Evolutionary conservation across 2,329 filamentous ascomycete species (phyloP), one percentile per base, ranked within the genome.

Genomic region (Anthostomella pinea): DNA sequence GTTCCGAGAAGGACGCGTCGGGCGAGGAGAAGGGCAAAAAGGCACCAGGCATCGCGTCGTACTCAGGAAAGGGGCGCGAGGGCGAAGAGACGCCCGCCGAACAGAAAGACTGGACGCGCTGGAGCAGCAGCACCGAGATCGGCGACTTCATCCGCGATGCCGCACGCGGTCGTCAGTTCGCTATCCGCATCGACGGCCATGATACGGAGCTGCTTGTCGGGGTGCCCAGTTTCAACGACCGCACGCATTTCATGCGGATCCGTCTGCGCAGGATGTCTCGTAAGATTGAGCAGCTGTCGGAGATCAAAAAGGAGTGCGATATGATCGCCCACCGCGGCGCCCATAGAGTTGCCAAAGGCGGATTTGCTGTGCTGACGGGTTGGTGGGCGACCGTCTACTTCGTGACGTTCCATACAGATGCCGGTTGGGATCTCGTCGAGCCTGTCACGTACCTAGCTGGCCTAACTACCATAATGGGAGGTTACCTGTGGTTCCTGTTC

Each of bases 101-200:
- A 23, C 66, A 74, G 17, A 67, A 73, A 38, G 76, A 79, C 35
- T 93, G 91, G 68, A 87, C 95, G 3, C 81, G 88, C 19, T 96
- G 90, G 90, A 89, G 84, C 28, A 80, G 81, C 26, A 87, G 83
- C 19, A 95, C 90, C 1, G 90, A 96, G 59, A 85, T 96, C 20
- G 90, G 90, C 8, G 90, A 95, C 64, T 96, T 96, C 56, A 93
- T 96, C 48, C 81, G 88, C 7, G 90, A 96, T 57, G 89, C 90
- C 0, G 87, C 89, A 1, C 73, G 87, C 3, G 87, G 86, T 0
- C 80, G 86, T 36, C 87, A 95, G 56, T 95, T 96, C 56, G 80
- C 84, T 3, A 81, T 96, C 27, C 79, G 84, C 35, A 87, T 96
- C 38, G 85, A 94, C 57, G 87, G 87, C 0, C 66, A 69, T 38